Conservation (phyloP, 2,329 filamentous ascomycete species). For the Fonsecaea pedrosoi region DNA sequence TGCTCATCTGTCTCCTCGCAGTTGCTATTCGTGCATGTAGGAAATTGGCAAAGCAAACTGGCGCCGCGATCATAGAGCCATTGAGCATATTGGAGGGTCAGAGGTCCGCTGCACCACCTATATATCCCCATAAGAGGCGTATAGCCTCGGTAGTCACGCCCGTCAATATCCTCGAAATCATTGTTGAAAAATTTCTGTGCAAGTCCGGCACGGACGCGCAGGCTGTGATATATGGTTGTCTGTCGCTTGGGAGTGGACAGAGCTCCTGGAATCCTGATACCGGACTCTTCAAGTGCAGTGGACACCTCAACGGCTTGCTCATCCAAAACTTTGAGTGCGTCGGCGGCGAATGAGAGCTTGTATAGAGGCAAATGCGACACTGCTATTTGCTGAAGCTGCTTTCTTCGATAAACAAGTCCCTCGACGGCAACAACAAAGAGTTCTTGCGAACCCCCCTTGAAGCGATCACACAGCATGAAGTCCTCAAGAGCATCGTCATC, state of each 20-base stretch:
- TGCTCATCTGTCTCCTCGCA: constrained; percentile 8
- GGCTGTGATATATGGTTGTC: constrained; percentile 11
- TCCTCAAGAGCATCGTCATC: too few species aligned
- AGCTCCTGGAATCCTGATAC: not conserved
- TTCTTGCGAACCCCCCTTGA: not conserved
- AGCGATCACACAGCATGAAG: too few species aligned
- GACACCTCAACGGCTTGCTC: constrained; percentile 4
- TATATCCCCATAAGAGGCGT: not conserved
- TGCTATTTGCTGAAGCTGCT: constrained; percentile 10
- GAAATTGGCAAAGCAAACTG: constrained; percentile 2
- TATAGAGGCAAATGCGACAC: not conserved
- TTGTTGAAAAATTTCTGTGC: constrained; percentile 12
- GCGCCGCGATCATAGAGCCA: constrained; percentile 10
- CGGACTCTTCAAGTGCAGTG: not conserved
- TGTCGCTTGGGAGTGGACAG: not conserved
- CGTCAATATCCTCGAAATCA: constrained; percentile 10
- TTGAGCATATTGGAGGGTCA: not conserved
- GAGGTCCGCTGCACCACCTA: not conserved
- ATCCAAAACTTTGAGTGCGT: constrained; percentile 1
- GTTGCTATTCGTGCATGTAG: not conserved
- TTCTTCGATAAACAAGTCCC: constrained; percentile 7
- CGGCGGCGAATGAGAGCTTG: not conserved
- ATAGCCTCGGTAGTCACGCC: not conserved
- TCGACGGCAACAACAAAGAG: not conserved
- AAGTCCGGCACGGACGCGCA: fast-evolving